Evolutionary conservation across 768 basidiomycete genomes (phyloP), one percentile per base, ranked within the genome.

Genomic region (Psilocybe subaeruginosa): DNA sequence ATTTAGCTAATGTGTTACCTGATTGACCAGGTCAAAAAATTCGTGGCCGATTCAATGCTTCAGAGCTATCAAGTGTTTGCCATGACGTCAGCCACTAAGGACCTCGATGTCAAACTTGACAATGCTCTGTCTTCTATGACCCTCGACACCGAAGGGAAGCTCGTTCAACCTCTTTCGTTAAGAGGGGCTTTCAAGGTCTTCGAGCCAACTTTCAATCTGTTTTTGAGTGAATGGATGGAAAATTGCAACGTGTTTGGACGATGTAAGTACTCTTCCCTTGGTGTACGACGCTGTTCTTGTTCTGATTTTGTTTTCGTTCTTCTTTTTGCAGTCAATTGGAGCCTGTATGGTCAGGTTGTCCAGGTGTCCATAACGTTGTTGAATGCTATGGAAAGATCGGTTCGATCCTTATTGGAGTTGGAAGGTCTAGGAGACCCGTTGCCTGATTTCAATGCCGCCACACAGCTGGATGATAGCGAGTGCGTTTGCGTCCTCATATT

Each of bases 131-230:
- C 70, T 1, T 65, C 63, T 1, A 62, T 87, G 57, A 63, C 76
- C 1, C 69, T 91, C 33, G 90, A 92, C 68, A 68, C 81, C 1
- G 78, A 82, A 35, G 90, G 90, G 33, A 82, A 77, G 56, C 78
- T 87, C 1, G 84, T 87, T 23, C 77, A 79, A 60, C 68, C 71
- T 4, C 60, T 66, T 9, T 45, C 61, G 5, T 53, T 64, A n/a
- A 46, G 62, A 74, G 79, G 71, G 16, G 63, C 80, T 11, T 81
- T 80, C 71, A 78, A 78, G 61, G 52, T 76, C 8, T 82, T 83
- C 56, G 76, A 78, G 52, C 67, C 74, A 12, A 61, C 68, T 2
- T 79, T 80, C 37, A 72, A 65, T 14, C 64, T 75, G 5, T 84
- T 83, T 59, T 61, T 78, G 27, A 69, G 70, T 8, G 82, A 84